Conservation (phyloP, 257 asterid species). For the Penstemon davidsonii region DNA sequence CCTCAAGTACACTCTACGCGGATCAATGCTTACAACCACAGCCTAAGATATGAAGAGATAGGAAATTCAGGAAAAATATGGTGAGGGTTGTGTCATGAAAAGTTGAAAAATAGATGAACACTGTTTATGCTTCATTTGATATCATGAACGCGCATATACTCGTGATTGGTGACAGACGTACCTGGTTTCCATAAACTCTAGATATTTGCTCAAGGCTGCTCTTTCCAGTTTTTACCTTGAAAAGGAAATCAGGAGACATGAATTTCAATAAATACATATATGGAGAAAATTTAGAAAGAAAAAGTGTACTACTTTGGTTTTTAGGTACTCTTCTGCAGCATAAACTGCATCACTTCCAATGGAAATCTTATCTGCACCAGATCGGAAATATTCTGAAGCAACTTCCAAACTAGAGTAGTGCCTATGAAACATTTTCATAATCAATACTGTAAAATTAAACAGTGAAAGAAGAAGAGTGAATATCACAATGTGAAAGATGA, state of each 20-base stretch:
- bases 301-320: constrained; percentile 57
- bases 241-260: constrained; percentile 15
- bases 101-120: too few relatives aligned
- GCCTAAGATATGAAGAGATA: constrained; percentile 49
- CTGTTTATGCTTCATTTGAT: not conserved
- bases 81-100: constrained; percentile 1
- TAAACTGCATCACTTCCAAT: constrained; percentile 98
- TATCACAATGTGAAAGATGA: not conserved
- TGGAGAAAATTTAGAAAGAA: constrained; percentile 12
- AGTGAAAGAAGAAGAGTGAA: constrained; percentile 7
- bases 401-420: constrained; percentile 93
- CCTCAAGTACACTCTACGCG: constrained; percentile 76
- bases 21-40: constrained; percentile 97
- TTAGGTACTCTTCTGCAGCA: constrained; percentile 88
- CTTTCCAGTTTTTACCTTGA: constrained; percentile 84
- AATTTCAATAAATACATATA: constrained; percentile 24
- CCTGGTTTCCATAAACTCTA: constrained; percentile 95
- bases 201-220: constrained; percentile 94
- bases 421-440: constrained; percentile 40
- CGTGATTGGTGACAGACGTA: constrained; percentile 21
- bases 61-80: not conserved
- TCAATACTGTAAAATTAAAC: not conserved
- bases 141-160: not conserved
- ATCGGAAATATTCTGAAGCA: constrained; percentile 95
- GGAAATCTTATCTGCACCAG: constrained; percentile 97